Conservation (phyloP, 495 filamentous ascomycete species). For the Hyaloscypha variabilis region DNA sequence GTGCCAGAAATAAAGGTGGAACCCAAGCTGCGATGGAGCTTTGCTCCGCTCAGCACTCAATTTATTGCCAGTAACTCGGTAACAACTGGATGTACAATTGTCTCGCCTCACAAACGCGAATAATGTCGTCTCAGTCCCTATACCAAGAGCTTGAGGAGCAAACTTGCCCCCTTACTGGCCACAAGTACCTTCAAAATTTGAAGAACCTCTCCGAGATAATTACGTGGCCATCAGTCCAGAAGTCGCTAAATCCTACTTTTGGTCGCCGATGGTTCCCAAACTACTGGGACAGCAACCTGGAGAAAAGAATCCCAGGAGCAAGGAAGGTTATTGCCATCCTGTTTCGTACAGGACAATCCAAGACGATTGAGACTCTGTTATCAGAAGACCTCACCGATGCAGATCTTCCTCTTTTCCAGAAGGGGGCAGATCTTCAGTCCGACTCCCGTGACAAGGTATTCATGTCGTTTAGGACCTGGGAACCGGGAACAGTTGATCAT, state of each 20-base stretch:
- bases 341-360: background rate
- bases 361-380: background rate
- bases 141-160: conserved; percentile 1
- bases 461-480: conserved; percentile 6
- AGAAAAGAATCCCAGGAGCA: conserved; percentile 1
- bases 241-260: background rate
- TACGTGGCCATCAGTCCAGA: conserved; percentile 2
- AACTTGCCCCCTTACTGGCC: background rate
- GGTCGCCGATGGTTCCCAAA: background rate
- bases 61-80: background rate
- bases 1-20: background rate
- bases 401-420: conserved; percentile 4
- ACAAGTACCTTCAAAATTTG: background rate
- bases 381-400: conserved; percentile 2
- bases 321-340: conserved; percentile 9
- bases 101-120: background rate
- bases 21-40: background rate
- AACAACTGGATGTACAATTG: background rate
- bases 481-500: background rate
- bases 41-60: background rate
- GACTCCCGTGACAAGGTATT: background rate
- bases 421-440: background rate
- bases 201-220: background rate
- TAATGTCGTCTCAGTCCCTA: background rate
- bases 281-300: background rate